Base-by-base conservation (phyloP, 2,329 filamentous ascomycete species). In the Apiospora marii region DNA sequence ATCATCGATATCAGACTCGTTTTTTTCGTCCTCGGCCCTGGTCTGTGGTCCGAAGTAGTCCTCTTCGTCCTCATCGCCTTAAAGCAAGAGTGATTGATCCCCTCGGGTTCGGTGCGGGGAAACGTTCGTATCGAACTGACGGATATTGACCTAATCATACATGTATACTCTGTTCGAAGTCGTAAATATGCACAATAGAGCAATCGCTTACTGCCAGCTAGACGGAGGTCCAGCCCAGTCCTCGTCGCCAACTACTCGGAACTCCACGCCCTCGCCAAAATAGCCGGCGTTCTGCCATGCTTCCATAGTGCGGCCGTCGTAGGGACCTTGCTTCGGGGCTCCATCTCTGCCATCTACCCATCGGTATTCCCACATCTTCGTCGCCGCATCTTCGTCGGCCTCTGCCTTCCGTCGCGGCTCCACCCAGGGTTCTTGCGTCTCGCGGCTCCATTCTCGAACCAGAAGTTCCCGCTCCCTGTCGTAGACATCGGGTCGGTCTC, bases 271-370 rank as follows among this genome's bases (percentile, higher is more conserved):
- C 75, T 96, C 92, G 16, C 92, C 93, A 83, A 99, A 99, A 81
- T 98, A 98, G 3, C 96, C 96, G 34, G 94, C 94, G 74, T 94
- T 91, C 76, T 93, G 91, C 96, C 96, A 99, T 2, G 94, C 93
- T 78, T 91, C 90, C 96, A 99, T 98, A 49, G 92, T 96, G 6
- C 87, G 82, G 10, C 88, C 90, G 79, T 98, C 94, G 81, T 95
- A 99, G 0, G 96, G 96, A 0, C 96, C 96, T 82, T 99, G 94
- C 72, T 89, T 89, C 68, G 90, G 88, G 14, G 90, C 94, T 41
- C 90, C 93, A 79, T 98, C 96, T 53, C 95, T 88, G 24, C 94
- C 94, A 81, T 98, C 95, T 51, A 91, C 92, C 96, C 96, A 99
- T 73, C 94, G 89, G 81, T 94, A 99, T 82, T 98, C 94, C 95